phyloP scores from a whole-genome alignment of 345 rosid genomes.

The Linum trigynum region DNA sequence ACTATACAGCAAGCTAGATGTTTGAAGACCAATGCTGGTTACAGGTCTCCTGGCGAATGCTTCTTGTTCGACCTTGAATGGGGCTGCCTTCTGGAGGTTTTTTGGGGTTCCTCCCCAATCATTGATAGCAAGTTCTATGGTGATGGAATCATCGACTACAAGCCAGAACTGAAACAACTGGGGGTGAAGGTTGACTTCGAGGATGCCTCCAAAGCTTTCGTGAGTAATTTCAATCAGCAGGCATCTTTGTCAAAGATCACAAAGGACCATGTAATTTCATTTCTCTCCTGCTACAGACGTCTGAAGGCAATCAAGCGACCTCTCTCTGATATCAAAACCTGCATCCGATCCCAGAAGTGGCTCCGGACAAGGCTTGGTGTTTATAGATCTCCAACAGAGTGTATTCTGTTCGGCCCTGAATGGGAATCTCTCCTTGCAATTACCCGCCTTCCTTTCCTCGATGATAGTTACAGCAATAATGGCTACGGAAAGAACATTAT shows the following conservation, averaged over 20 bases:
- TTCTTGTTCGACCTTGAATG: conserved; percentile 45
- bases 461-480: conserved; percentile 26
- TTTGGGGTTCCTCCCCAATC: conserved; percentile 35
- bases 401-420: conserved; percentile 42
- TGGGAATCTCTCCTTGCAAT: conserved; percentile 51
- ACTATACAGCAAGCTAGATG: conserved; percentile 24
- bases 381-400: conserved; percentile 39
- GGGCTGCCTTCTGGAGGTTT: conserved; percentile 46
- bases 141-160: conserved; percentile 14
- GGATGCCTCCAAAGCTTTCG: conserved; percentile 34
- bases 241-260: conserved; percentile 27
- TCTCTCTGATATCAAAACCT: conserved; percentile 24
- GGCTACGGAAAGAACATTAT: conserved; percentile 45
- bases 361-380: conserved; percentile 50
- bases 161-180: conserved; percentile 32
- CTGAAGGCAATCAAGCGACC: conserved; percentile 19
- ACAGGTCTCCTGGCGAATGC: conserved; percentile 39
- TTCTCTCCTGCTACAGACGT: conserved; percentile 38
- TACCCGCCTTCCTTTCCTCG: conserved; percentile 48
- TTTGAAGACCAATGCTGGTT: conserved; percentile 44
- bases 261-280: conserved; percentile 22
- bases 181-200: conserved; percentile 41
- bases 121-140: conserved; percentile 34
- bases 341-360: conserved; percentile 41
- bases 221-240: conserved; percentile 24